These are phyloP conservation scores for Closterium sp. DNA, from an alignment of 139 green algal genomes.

Conservation along the genomic window DNA sequence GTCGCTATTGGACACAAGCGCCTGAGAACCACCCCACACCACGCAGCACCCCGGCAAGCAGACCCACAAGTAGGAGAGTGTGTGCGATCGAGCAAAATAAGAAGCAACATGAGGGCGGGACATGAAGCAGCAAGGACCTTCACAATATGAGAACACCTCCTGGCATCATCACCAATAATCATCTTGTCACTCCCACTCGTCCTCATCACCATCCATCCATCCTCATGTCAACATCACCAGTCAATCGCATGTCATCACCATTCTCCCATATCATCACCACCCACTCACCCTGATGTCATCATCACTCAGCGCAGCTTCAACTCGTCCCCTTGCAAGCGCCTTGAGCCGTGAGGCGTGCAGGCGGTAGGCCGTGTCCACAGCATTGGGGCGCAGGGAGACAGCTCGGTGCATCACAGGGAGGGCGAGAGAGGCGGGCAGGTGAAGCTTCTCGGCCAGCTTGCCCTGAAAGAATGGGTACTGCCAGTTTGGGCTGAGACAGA, in stretches of 20 bases:
- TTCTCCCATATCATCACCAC: background rate
- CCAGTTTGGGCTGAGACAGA: conserved; percentile 31
- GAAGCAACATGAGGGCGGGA: background rate
- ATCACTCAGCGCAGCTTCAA: background rate
- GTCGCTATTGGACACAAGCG: background rate
- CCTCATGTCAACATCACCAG: background rate
- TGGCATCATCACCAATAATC: background rate
- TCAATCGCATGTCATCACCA: background rate
- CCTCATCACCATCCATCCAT: background rate
- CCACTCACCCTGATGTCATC: background rate
- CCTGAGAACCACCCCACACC: background rate
- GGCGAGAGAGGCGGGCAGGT: background rate
- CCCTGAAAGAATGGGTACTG: conserved; percentile 34
- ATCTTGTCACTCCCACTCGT: no score
- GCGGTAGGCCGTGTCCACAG: conserved; percentile 38
- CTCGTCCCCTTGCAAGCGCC: conserved; percentile 8
- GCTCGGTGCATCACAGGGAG: conserved; percentile 9
- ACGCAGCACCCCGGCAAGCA: background rate
- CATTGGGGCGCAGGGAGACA: background rate
- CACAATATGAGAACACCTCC: background rate
- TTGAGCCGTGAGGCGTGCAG: conserved; percentile 50
- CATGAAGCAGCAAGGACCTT: background rate
- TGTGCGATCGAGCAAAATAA: background rate
- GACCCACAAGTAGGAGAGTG: background rate
- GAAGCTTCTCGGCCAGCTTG: conserved; percentile 41